Conservation (phyloP, 1,284 basidiomycete genomes). For the Apiotrichum mycotoxinovorans region DNA sequence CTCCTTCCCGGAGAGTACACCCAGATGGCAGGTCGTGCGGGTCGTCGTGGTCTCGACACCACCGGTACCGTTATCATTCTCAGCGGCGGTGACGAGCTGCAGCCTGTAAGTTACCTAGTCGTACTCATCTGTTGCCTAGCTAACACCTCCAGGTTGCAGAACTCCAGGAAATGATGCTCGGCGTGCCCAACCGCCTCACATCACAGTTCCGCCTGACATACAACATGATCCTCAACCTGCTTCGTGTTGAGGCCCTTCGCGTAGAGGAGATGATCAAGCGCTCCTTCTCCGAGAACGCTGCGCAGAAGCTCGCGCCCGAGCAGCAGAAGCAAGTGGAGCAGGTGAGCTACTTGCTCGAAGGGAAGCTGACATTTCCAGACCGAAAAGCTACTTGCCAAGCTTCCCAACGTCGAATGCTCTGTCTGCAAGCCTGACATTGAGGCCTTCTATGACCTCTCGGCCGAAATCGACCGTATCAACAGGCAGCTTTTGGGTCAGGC, state of each 20-base stretch:
- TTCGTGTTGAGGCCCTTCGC: slow-evolving; percentile 90
- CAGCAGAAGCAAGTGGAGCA: slow-evolving; percentile 82
- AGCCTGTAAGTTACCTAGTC: slow-evolving; percentile 61
- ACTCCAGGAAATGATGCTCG: slow-evolving; percentile 87
- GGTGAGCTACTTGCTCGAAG: slow-evolving; percentile 52
- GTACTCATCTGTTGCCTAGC: neutral
- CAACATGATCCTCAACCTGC: slow-evolving; percentile 97
- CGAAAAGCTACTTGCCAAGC: slow-evolving; percentile 65
- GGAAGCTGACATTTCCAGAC: slow-evolving; percentile 53
- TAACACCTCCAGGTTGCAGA: slow-evolving; percentile 59
- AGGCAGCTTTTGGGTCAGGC: slow-evolving; percentile 65
- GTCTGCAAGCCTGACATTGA: slow-evolving; percentile 68
- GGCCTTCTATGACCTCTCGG: slow-evolving; percentile 71
- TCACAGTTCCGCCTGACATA: slow-evolving; percentile 98
- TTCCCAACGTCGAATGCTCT: slow-evolving; percentile 68
- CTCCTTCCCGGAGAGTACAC: slow-evolving; percentile 90
- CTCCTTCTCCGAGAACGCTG: slow-evolving; percentile 96
- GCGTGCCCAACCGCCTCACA: slow-evolving; percentile 82
- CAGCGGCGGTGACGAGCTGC: slow-evolving; percentile 71
- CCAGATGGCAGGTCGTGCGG: slow-evolving; percentile 98
- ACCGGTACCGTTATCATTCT: slow-evolving; percentile 96
- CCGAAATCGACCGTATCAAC: slow-evolving; percentile 65
- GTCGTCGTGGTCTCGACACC: slow-evolving; percentile 87
- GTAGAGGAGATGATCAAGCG: slow-evolving; percentile 99
- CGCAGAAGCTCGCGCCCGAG: slow-evolving; percentile 86